These are phyloP conservation scores for Cytospora paraplurivora DNA, from an alignment of 2,329 filamentous ascomycete genomes.

Conservation along the genomic window DNA sequence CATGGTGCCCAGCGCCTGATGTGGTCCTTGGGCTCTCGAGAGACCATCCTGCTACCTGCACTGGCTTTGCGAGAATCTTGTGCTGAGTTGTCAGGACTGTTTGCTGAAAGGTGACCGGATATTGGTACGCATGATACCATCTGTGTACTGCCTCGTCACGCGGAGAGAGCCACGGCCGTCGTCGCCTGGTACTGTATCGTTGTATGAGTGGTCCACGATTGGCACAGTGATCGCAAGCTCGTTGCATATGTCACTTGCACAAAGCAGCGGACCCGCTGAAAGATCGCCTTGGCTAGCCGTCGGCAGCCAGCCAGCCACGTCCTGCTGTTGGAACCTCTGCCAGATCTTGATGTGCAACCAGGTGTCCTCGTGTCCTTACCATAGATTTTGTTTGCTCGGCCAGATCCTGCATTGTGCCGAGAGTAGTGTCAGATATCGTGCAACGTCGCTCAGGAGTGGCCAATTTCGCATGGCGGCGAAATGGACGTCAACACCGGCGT, in stretches of 20 bases:
- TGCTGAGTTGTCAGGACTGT: not conserved
- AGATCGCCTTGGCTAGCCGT: too few relatives aligned
- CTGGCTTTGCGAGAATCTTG: too few relatives aligned
- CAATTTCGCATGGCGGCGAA: not conserved
- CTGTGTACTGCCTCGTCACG: not conserved
- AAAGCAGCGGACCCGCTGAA: not conserved
- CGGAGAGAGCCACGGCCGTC: not conserved
- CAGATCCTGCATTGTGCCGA: conserved; percentile 18
- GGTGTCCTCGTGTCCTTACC: not conserved
- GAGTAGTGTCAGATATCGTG: conserved; percentile 1
- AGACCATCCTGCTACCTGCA: too few relatives aligned
- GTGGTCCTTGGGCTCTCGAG: too few relatives aligned
- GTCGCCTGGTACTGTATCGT: not conserved
- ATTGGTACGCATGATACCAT: not conserved
- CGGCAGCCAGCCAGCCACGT: not conserved
- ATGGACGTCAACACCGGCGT: not conserved
- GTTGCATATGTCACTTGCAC: not conserved
- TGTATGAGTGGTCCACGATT: not conserved
- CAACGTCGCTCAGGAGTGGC: not conserved
- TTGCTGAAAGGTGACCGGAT: not conserved
- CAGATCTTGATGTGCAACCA: not conserved
- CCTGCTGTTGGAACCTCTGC: not conserved
- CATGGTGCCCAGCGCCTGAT: too few relatives aligned
- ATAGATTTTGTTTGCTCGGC: not conserved
- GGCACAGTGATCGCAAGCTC: not conserved